Base-by-base conservation (phyloP, 176 grass and related monocot species). In the Raddia distichophylla region DNA sequence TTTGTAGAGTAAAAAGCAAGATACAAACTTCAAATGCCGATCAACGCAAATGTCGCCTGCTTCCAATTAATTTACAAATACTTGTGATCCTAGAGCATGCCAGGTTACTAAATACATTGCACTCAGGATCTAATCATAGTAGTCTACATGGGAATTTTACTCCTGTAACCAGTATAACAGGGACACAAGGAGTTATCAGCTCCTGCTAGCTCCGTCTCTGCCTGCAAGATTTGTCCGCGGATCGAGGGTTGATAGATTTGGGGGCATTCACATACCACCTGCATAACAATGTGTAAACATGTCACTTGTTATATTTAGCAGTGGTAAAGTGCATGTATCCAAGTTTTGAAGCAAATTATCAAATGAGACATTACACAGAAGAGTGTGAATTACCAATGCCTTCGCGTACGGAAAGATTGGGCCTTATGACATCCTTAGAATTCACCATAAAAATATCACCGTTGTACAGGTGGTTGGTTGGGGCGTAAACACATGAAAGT, bases 231-330 rank as follows among this genome's bases (percentile, higher is more conserved):
- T 74, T 80, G 67, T 84, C 33, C 93, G 90, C 15, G 88, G 96
- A 83, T 95, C 93, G 14, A 95, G 79, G 27, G 96, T 93, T 33
- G 93, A 91, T 13, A 98, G 77, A 82, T 90, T 84, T 84, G 95
- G 90, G 17, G 96, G 96, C 96, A 98, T 98, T 60, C 93, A 95
- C 96, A 98, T 98, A 47, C 96, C 96, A 61, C 90, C 96, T 95
- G 84, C 75, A 80, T 45, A 75, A 72, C 37, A 67, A 32, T 17
- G 48, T 37, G 60, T 61, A 79, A 40, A 52, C 16, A 46, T 66
- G 40, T 64, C 3, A 16, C 40, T 0, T 65, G 4, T 56, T 14
- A 35, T 14, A 35, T 16, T 71, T 18, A 3, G 17, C 53, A 34
- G 18, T 27, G 17, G 50, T 11, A 78, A 69, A 40, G 8, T 10